Evolutionary conservation across 2,329 filamentous ascomycete genomes (phyloP), one percentile per base, ranked within the genome.

Genomic region (Aspergillus transmontanensis): DNA sequence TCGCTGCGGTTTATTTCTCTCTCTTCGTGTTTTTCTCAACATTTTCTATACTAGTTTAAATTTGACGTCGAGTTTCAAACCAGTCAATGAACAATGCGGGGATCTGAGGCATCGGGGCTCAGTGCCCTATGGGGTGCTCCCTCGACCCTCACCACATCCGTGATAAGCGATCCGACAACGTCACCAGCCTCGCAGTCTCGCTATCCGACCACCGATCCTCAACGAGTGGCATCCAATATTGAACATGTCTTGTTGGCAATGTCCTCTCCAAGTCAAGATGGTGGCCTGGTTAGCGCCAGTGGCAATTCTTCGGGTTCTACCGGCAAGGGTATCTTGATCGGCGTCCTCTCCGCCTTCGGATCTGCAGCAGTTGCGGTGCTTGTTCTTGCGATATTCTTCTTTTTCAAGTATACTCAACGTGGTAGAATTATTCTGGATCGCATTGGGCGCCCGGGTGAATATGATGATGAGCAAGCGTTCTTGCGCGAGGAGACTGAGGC

Each of bases 391-490:
- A 82, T 95, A 74, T 88, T 98, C 76, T 97, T 97, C 80, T 95
- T 97, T 82, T 95, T 98, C 79, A 88, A 91, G 80, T 96, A 96
- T 78, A 97, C 94, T 43, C 87, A 85, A 60, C 90, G 90, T 57
- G 94, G 94, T 50, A 88, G 94, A 70, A 97, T 99, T 74, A 87
- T 98, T 67, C 86, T 99, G 70, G 95, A 99, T 81, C 89, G 94
- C 68, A 90, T 99, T 77, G 93, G 93, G 53, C 86, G 94, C 64
- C 95, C 95, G 0, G 95, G 95, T 72, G 95, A 98, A 80, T 99
- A 93, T 78, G 95, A 99, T 76, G 95, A 99, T 80, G 95, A 98
- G 78, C 94, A 98, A 81, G 92, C 93, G 12, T 97, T 97, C 81
- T 86, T 89, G 68, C 89, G 92, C 74, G 95, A 98, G 78, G 95